Percentiles rank a stretch among this genome's conserved stretches.
These are phyloP conservation scores for Aphanocladium album DNA, from an alignment of 2,329 filamentous ascomycete species.

Conservation along the genomic window DNA sequence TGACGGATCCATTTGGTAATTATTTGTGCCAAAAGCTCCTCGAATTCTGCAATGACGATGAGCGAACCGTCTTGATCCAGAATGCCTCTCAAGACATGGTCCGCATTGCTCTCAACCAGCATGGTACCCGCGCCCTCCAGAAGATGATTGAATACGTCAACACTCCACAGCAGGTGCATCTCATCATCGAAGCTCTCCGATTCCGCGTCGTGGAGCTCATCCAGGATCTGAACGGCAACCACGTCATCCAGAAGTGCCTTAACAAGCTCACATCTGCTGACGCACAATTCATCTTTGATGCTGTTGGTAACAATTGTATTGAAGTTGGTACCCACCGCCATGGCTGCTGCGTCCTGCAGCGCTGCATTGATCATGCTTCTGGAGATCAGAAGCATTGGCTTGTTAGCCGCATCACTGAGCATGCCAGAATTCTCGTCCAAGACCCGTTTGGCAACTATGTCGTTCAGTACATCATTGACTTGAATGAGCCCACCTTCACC, in stretches of 20 bases:
- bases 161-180: conserved; percentile 75
- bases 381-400: conserved; percentile 84
- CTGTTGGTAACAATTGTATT: conserved; percentile 80
- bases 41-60: conserved; percentile 90
- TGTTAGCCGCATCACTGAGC: conserved; percentile 78
- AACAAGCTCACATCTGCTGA: conserved; percentile 84
- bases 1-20: conserved; percentile 99
- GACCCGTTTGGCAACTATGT: conserved; percentile 99
- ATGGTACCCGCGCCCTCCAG: conserved; percentile 91
- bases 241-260: conserved; percentile 98
- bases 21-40: conserved; percentile 98
- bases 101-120: conserved; percentile 91
- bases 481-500: conserved; percentile 82
- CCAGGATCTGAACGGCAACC: conserved; percentile 96
- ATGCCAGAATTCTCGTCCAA: conserved; percentile 85
- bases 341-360: conserved; percentile 95
- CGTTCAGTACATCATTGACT: conserved; percentile 95
- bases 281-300: conserved; percentile 94
- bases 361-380: conserved; percentile 95
- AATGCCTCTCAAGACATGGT: conserved; percentile 86
- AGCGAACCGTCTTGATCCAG: conserved; percentile 87
- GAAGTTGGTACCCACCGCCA: conserved; percentile 95
- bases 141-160: conserved; percentile 99
- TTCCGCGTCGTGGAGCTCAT: conserved; percentile 88
- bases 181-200: conserved; percentile 80